Evolutionary conservation across 1,284 basidiomycete genomes (phyloP), one percentile per base, ranked within the genome.

Genomic region (Trametes polyzona): DNA sequence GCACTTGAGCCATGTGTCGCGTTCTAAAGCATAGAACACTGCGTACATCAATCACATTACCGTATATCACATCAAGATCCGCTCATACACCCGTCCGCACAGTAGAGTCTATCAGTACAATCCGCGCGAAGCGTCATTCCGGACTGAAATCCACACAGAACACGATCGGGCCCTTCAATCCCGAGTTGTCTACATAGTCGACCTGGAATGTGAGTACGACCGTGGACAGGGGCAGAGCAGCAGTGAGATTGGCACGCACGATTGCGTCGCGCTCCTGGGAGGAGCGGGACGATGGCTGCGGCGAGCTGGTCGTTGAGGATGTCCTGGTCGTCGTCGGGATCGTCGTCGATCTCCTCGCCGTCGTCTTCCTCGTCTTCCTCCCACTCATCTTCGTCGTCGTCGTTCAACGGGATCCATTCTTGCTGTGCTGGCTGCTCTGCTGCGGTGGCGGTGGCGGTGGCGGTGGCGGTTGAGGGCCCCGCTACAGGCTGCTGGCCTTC

Each of bases 111-210:
- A n/a, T n/a, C n/a, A n/a, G n/a, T n/a, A n/a, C n/a, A n/a, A n/a
- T n/a, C n/a, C n/a, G n/a, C n/a, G n/a, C n/a, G n/a, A n/a, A 35
- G 17, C 10, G 6, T 48, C 27, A 52, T 17, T 26, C 21, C 16
- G 59, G 62, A 26, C 47, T 58, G 32, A 64, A 65, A 36, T 65
- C 63, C 19, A 67, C 32, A 30, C 61, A 64, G 27, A 55, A 65
- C 16, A 65, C 65, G 26, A 61, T 54, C 0, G 59, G 57, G 6
- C 57, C 57, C 14, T 29, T 48, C 36, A 42, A 27, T 12, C 36
- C 33, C 4, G 33, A 42, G 6, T 24, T 29, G n/a, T 40, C 47
- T 55, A 19, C 16, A 17, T 6, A 5, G 30, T 17, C 17, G 16
- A 39, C 2, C 3, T 2, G 1, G 2, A 26, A 24, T 42, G n/a